These are phyloP conservation scores for Skeletonema potamos DNA, from an alignment of 108 stramenopile genomes.

Conservation along the genomic window DNA sequence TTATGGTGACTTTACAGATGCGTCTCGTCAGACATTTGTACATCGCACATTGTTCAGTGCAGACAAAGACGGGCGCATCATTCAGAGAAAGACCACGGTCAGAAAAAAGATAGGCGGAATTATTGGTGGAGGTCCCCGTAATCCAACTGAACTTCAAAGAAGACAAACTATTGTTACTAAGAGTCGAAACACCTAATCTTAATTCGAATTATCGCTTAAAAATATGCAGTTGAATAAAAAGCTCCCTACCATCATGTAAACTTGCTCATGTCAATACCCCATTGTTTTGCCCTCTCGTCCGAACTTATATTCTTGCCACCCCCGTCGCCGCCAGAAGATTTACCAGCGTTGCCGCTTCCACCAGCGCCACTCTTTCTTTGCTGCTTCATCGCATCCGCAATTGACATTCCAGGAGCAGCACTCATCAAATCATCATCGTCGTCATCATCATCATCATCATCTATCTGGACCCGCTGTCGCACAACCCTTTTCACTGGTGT, in stretches of 20 bases:
- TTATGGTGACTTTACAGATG: constrained; percentile 46
- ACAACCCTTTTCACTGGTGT: constrained; percentile 27
- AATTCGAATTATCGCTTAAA: neutral
- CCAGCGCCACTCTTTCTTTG: constrained; percentile 29
- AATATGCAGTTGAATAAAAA: neutral
- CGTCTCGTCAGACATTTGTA: constrained; percentile 41
- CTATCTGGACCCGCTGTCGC: constrained; percentile 41
- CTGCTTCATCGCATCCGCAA: constrained; percentile 51
- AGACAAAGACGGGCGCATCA: constrained; percentile 20
- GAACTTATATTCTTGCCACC: constrained; percentile 26
- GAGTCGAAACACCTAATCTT: constrained; percentile 28
- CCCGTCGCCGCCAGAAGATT: constrained; percentile 9
- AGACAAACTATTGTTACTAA: constrained; percentile 50
- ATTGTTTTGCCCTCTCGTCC: constrained; percentile 51
- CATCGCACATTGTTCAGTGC: constrained; percentile 30
- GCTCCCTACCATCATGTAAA: constrained; percentile 17
- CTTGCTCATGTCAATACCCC: constrained; percentile 68
- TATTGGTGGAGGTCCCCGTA: constrained; percentile 32
- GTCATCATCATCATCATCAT: constrained; percentile 43
- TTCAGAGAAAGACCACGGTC: constrained; percentile 12
- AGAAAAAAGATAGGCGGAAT: constrained; percentile 33
- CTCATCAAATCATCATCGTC: constrained; percentile 59
- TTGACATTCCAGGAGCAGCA: constrained; percentile 47
- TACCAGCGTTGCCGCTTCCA: constrained; percentile 5
- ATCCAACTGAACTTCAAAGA: constrained; percentile 43